Evolutionary conservation across 2,329 filamentous ascomycete species (phyloP), one percentile per base, ranked within the genome.

Genomic region (Penicillium carneum): DNA sequence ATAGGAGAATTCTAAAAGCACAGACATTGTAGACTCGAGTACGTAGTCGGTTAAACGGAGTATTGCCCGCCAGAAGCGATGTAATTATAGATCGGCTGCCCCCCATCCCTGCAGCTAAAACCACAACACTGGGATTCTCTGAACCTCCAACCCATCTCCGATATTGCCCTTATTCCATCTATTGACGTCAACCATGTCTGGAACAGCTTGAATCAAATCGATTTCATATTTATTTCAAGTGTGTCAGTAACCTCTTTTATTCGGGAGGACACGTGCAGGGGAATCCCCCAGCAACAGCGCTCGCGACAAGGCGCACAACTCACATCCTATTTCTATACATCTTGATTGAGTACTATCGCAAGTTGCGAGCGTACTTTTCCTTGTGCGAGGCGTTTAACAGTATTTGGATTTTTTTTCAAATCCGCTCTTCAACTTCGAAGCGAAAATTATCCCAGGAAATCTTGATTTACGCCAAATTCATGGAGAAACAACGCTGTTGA

Each of bases 61-160:
- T 46, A 36, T 53, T 56, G 43, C 52, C 61, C 54, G 63, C 53
- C 53, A 36, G 55, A 53, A 55, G 57, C 52, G 65, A 64, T 51
- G 68, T 73, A 73, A 73, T 72, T 72, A 73, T 72, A 72, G 71
- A 71, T 70, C 64, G 53, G 45, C 51, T 52, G 55, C 63, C 62
- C 60, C 60, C 59, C 67, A 63, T 63, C 68, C 68, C 71, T 74
- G 71, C 68, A 74, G 69, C 67, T 69, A 72, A 72, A 74, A 72
- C 74, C 72, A 73, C 67, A 69, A 55, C 66, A 65, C 68, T 65
- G 72, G 72, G 64, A 65, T 70, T 62, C 60, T 64, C 58, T 60
- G 57, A 65, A 67, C 61, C 53, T 65, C 64, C 61, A 47, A 59
- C 62, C 56, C 39, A 18, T 38, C 49, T 55, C 53, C 39, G 48